Base-by-base conservation (phyloP, 495 filamentous ascomycete genomes). In the Copromyces sp. region DNA sequence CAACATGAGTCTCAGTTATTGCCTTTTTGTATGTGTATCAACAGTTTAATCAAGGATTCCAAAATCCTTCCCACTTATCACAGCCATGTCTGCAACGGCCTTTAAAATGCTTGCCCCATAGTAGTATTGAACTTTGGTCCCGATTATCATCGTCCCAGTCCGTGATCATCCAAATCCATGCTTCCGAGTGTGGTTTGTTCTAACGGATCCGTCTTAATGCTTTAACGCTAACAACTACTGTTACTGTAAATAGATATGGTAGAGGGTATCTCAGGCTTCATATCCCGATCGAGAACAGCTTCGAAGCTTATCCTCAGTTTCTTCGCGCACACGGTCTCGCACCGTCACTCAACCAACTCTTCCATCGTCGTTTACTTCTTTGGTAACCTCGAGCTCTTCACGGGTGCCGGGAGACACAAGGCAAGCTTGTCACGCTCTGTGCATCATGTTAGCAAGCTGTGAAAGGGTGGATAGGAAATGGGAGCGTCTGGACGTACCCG, bases 401-500 rank as follows among this genome's bases (percentile, higher is more conserved):
- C 84, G 9, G 83, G 81, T 8, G 84, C 84, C 42, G 84, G 84
- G 59, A 86, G 81, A 74, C 81, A 81, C 59, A 80, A 74, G 59
- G 78, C 73, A 45, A 86, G 80, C 68, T 77, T 82, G 69, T 85
- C 83, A 71, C 83, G 83, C 74, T 85, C 84, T 86, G 69, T 29
- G 9, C 12, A 9, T 17, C 38, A 71, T 40, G 74, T 82, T 75
- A 83, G 81, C 74, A 35, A 61, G 9, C 20, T 2, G 38, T 73
- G 12, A 17, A 17, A 4, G 2, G 29, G 35, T 24, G 12, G 35
- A 3, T 39, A n/a, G 65, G 68, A 16, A 68, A 37, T 35, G 53
- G 29, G 17, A 37, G 53, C 47, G 9, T 14, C 32, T 39, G 39
- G 39, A 87, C 92, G 80, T 84, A 97, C 94, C 92, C 76, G 87